Conservation (phyloP, 2,329 filamentous ascomycete genomes). For the Talaromyces sp. region DNA sequence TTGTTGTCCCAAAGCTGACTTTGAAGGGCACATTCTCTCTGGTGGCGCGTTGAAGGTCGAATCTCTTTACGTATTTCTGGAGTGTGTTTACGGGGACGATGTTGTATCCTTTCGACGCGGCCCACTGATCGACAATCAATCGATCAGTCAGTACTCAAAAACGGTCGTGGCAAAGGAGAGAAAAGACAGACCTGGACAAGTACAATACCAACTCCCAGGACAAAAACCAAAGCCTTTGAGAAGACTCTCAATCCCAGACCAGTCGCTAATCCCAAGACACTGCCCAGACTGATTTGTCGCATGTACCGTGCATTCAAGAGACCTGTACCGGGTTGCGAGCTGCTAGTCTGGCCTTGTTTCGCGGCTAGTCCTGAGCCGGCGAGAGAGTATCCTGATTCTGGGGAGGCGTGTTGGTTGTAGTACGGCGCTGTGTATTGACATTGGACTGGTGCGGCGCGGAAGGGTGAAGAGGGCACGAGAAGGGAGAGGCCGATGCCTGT, state of each 20-base stretch:
- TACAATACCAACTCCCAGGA: slow-evolving; percentile 44
- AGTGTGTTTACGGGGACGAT: slow-evolving; percentile 40
- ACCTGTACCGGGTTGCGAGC: slow-evolving; percentile 17
- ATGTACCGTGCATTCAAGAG: slow-evolving; percentile 36
- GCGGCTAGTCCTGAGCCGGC: slow-evolving; percentile 20
- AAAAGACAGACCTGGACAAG: slow-evolving; percentile 37
- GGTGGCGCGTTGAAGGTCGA: slow-evolving; percentile 38
- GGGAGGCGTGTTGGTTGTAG: slow-evolving; percentile 21
- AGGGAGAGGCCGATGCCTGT: slow-evolving; percentile 34
- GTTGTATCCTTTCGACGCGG: slow-evolving; percentile 46
- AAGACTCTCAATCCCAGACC: slow-evolving; percentile 45
- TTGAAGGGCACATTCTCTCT: slow-evolving; percentile 44
- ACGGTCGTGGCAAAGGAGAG: too few relatives aligned
- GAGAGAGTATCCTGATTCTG: slow-evolving; percentile 29
- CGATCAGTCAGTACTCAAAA: neutral
- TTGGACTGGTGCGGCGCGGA: slow-evolving; percentile 34
- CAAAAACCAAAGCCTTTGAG: slow-evolving; percentile 42
- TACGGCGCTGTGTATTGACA: slow-evolving; percentile 35
- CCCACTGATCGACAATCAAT: slow-evolving; percentile 32
- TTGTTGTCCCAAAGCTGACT: slow-evolving; percentile 44
- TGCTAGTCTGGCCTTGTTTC: slow-evolving; percentile 27
- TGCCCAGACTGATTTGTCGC: slow-evolving; percentile 45
- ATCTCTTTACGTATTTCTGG: slow-evolving; percentile 41
- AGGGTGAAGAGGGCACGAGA: slow-evolving; percentile 33
- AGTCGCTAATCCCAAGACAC: slow-evolving; percentile 42